These are phyloP conservation scores for Lactarius deliciosus DNA, from an alignment of 768 basidiomycete species.

Conservation along the genomic window DNA sequence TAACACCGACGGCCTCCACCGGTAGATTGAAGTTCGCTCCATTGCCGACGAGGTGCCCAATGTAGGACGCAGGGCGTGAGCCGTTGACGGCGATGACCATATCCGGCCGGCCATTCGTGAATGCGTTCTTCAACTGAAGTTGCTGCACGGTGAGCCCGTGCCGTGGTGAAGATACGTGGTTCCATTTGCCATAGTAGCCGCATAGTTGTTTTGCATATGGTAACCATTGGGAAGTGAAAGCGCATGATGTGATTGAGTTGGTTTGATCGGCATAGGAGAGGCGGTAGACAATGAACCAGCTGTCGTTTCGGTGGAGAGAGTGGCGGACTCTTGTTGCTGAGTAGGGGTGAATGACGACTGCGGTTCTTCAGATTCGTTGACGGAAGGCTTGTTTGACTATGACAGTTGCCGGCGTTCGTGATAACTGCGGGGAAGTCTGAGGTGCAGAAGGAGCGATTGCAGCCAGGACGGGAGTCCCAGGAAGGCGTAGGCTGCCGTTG, in stretches of 20 bases:
- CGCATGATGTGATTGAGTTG: too few species aligned
- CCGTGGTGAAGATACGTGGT: constrained; percentile 37
- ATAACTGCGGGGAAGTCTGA: too few species aligned
- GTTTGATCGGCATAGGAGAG: too few species aligned
- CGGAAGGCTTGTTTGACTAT: neutral
- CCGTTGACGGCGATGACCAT: constrained; percentile 31
- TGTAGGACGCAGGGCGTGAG: constrained; percentile 38
- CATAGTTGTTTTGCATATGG: constrained; percentile 39
- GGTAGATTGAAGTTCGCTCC: constrained; percentile 43
- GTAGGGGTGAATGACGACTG: too few species aligned
- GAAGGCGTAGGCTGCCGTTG: constrained; percentile 30
- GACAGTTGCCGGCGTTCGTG: too few species aligned
- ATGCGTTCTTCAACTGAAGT: constrained; percentile 58
- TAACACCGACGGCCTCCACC: constrained; percentile 21
- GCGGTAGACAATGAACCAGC: too few species aligned
- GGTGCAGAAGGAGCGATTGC: too few species aligned
- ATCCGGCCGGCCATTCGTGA: constrained; percentile 38
- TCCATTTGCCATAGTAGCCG: constrained; percentile 43
- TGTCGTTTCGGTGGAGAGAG: too few species aligned
- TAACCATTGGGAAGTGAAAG: constrained; percentile 33
- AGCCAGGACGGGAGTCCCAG: too few species aligned
- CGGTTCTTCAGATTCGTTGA: too few species aligned
- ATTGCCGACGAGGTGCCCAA: constrained; percentile 41
- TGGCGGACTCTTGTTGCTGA: too few species aligned
- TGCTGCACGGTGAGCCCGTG: constrained; percentile 52